phyloP scores from a whole-genome alignment of 768 basidiomycete species.

The Phaeotremella skinneri region DNA sequence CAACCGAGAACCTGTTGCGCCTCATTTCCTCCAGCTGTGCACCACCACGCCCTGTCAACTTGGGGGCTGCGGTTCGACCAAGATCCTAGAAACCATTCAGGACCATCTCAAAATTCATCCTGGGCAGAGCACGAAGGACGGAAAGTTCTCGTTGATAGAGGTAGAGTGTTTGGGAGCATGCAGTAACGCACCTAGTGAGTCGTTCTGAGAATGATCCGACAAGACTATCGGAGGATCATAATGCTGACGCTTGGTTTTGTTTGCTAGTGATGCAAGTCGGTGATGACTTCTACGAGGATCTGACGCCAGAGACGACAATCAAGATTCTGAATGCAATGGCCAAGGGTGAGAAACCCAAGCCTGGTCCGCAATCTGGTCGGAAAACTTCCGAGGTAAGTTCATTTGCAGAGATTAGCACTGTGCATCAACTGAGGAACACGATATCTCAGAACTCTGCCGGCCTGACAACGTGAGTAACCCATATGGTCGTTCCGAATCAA shows the following conservation, averaged over 20 bases:
- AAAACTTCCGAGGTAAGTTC: constrained; percentile 65
- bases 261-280: constrained; percentile 82
- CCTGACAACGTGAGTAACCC: constrained; percentile 59
- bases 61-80: constrained; percentile 69
- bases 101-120: constrained; percentile 78
- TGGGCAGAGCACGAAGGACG: constrained; percentile 90
- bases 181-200: constrained; percentile 66
- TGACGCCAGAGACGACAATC: constrained; percentile 55
- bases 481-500: not conserved
- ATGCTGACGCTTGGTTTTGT: constrained; percentile 4
- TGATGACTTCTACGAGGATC: constrained; percentile 83
- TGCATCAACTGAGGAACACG: too few relatives aligned
- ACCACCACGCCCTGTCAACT: constrained; percentile 99
- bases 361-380: constrained; percentile 88
- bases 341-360: constrained; percentile 75
- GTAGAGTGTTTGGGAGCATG: constrained; percentile 99
- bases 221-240: not conserved
- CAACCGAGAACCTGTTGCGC: constrained; percentile 92
- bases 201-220: not conserved
- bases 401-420: too few relatives aligned
- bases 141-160: constrained; percentile 95
- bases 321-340: constrained; percentile 53
- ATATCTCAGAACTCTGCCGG: constrained; percentile 76
- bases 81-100: constrained; percentile 81
- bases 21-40: constrained; percentile 95